phyloP scores from a whole-genome alignment of 2,329 filamentous ascomycete genomes.

The Arthrobotrys megalospora region DNA sequence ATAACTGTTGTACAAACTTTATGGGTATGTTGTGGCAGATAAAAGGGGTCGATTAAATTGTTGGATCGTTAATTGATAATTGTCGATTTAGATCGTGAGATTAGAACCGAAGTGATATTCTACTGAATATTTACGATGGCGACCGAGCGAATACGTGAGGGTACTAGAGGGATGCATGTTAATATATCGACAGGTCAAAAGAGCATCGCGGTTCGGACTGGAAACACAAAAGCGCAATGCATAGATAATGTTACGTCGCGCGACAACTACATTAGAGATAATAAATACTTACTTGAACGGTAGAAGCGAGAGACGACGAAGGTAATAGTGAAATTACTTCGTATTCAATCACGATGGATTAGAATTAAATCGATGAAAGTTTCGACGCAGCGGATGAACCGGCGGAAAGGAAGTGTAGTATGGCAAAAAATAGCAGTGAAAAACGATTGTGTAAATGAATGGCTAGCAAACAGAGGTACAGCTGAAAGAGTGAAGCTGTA shows the following conservation, averaged over 20 bases:
- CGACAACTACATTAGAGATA: slow-evolving; percentile 3
- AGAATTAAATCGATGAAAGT: slow-evolving; percentile 53
- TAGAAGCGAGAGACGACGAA: slow-evolving; percentile 52
- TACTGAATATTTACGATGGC: slow-evolving; percentile 50
- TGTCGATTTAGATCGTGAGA: slow-evolving; percentile 64
- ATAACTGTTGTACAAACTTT: slow-evolving; percentile 67
- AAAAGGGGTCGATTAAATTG: slow-evolving; percentile 21
- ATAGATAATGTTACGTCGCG: not conserved
- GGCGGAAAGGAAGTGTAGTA: slow-evolving; percentile 16
- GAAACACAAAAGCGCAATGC: slow-evolving; percentile 33
- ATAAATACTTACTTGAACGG: slow-evolving; percentile 53
- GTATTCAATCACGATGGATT: slow-evolving; percentile 57
- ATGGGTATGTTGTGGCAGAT: not conserved
- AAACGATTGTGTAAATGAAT: slow-evolving; percentile 64
- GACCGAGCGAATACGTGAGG: slow-evolving; percentile 45
- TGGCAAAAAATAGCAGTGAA: slow-evolving; percentile 58
- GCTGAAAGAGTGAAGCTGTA: slow-evolving; percentile 65
- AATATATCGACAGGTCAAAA: slow-evolving; percentile 21
- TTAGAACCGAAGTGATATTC: slow-evolving; percentile 62
- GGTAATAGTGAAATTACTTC: slow-evolving; percentile 55
- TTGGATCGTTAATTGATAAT: slow-evolving; percentile 29
- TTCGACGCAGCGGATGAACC: slow-evolving; percentile 24
- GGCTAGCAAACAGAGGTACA: slow-evolving; percentile 65
- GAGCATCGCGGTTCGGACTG: slow-evolving; percentile 49
- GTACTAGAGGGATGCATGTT: slow-evolving; percentile 34